Base-by-base conservation (phyloP, 192 early-diverging fungal genomes). In the Podila minutissima region DNA sequence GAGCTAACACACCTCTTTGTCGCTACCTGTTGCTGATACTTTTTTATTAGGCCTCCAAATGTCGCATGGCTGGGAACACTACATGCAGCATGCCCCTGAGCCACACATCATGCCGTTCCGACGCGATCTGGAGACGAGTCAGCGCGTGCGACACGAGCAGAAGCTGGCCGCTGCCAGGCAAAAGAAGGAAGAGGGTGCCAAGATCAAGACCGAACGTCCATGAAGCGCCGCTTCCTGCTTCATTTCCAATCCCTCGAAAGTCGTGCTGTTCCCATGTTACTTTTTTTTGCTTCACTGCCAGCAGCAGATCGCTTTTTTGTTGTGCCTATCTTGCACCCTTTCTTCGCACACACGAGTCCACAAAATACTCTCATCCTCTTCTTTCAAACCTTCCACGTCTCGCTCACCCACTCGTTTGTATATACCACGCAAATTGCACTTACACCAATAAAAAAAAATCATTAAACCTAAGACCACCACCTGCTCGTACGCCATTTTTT, bases 81-180 rank as follows among this genome's bases (percentile, higher is more conserved):
- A 55, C 31, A 64, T 68, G 31, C 32, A 62, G 19, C 77, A 81
- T 50, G 77, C 50, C 24, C 77, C 77, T 9, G 77, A 81, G 46
- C 77, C 77, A 22, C 77, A 81, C n/a, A 59, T 81, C 6, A 17
- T 81, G n/a, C 15, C 72, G 49, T 81, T 81, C 67, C 65, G 71
- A 57, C 37, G 77, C 31, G 46, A 71, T 15, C 31, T 62, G 22
- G 71, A 24, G 22, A 22, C 38, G 0, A 62, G 71, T 2, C 41
- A n/a, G 1, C 8, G 29, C 24, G 15, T 81, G 13, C 20, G 48
- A 37, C 28, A 19, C 15, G 57, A 41, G 29, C 35, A 22, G 38
- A 31, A 46, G 24, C 24, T 24, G 15, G 49, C 48, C 12, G 66
- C 48, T 2, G 41, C 15, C 35, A 46, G 53, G 1, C 10, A 41